Conservation (phyloP, 352 stramenopile genomes). For the Pythium brachiatum region DNA sequence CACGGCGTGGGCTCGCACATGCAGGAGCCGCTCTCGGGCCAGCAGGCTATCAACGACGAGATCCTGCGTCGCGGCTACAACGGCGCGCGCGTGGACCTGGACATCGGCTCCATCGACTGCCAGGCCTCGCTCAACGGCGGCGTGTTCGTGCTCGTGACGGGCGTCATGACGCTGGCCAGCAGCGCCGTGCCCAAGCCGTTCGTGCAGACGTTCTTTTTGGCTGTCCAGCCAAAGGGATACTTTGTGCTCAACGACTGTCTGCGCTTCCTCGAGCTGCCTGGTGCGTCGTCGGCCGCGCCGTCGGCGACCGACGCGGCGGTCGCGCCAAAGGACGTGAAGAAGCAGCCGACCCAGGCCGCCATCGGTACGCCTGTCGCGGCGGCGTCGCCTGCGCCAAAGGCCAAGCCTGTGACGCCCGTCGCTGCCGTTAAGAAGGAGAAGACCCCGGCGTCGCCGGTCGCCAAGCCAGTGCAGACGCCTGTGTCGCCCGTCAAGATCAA, state of each 20-base stretch:
- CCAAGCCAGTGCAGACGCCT: conserved; percentile 20
- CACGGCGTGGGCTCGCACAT: conserved; percentile 79
- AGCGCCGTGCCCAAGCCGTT: conserved; percentile 64
- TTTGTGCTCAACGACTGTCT: conserved; percentile 88
- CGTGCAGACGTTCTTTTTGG: conserved; percentile 87
- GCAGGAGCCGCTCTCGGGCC: conserved; percentile 73
- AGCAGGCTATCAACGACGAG: conserved; percentile 80
- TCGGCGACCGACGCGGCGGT: conserved; percentile 26
- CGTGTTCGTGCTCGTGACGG: conserved; percentile 84
- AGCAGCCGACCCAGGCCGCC: conserved; percentile 33
- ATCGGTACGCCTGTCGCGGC: conserved; percentile 37
- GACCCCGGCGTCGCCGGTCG: conserved; percentile 16
- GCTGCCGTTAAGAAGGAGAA: conserved; percentile 28
- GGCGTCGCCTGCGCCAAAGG: conserved; percentile 21
- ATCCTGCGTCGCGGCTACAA: conserved; percentile 79
- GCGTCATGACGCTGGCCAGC: conserved; percentile 75
- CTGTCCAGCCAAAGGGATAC: conserved; percentile 84
- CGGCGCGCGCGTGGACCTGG: conserved; percentile 75
- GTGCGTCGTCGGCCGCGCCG: conserved; percentile 17
- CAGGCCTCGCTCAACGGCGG: conserved; percentile 66
- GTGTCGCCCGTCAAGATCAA: conserved; percentile 34
- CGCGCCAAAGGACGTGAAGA: conserved; percentile 30
- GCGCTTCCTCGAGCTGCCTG: conserved; percentile 75
- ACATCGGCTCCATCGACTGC: conserved; percentile 84
- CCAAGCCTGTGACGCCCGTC: conserved; percentile 19